A percentile compares a stretch with the other conserved stretches of the same genome.
phyloP scores from a whole-genome alignment of 306 rosid species.

The Trifolium subterraneum region DNA sequence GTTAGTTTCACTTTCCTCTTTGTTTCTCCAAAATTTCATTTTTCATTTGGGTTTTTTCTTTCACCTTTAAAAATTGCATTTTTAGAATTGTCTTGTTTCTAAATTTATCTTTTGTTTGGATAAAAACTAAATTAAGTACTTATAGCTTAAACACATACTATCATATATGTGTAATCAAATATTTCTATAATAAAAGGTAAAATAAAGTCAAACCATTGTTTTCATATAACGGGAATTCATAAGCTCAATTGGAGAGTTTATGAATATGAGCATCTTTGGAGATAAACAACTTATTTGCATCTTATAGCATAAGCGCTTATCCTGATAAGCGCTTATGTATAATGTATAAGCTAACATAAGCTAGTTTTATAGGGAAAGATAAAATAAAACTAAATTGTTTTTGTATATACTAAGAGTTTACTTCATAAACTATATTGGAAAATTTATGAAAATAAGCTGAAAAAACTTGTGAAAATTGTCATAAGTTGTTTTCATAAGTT shows the following conservation, averaged over 20 bases:
- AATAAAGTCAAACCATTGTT: neutral
- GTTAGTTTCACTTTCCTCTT: slow-evolving; percentile 51
- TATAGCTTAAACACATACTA: neutral
- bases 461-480: no score
- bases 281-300: no score
- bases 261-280: no score
- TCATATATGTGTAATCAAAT: neutral
- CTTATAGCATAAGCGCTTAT: no score
- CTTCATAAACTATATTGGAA: neutral
- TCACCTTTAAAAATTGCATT: neutral
- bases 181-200: neutral
- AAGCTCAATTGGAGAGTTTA: neutral
- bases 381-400: no score
- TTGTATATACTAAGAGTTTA: no score
- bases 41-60: neutral
- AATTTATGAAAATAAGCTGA: neutral
- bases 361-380: no score
- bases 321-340: no score
- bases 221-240: neutral
- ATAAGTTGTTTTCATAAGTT: no score
- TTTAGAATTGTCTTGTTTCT: neutral
- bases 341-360: no score
- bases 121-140: neutral
- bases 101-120: neutral
- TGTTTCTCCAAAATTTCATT: neutral